These are phyloP conservation scores for Blastocystis sp. DNA, from an alignment of 352 stramenopile species.

Conservation along the genomic window DNA sequence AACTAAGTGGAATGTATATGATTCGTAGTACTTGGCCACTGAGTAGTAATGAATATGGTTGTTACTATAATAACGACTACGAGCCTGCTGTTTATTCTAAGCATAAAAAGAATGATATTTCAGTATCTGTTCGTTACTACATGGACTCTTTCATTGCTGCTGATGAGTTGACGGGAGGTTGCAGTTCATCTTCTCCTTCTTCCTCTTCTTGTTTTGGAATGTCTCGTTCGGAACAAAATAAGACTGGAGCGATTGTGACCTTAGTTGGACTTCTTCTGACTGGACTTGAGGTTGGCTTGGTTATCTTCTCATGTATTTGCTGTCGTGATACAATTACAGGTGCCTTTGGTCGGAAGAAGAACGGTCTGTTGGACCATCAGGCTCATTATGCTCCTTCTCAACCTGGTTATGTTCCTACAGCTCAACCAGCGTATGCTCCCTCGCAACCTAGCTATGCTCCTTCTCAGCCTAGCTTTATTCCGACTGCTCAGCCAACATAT, in stretches of 20 bases:
- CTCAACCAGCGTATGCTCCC: neutral
- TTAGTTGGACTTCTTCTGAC: neutral
- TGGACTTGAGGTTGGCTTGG: neutral
- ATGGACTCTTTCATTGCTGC: constrained; percentile 35
- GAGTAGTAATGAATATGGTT: neutral
- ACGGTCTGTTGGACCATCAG: neutral
- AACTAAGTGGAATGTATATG: neutral
- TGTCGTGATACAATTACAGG: neutral
- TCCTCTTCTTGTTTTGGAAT: constrained; percentile 47
- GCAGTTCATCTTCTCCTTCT: neutral
- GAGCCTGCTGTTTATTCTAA: neutral
- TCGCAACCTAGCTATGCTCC: neutral
- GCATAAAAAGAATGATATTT: neutral
- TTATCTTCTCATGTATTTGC: neutral
- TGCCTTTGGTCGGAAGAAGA: neutral
- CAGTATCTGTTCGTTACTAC: constrained; percentile 21
- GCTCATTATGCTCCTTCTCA: neutral
- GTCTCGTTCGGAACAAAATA: constrained; percentile 30
- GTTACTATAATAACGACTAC: constrained; percentile 47
- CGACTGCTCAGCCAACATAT: neutral
- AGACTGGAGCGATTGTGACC: neutral
- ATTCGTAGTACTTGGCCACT: neutral
- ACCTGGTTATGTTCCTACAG: neutral
- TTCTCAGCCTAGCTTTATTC: neutral
- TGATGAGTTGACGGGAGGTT: constrained; percentile 33